Conservation (phyloP, 1,139 yeast species). For the Eremothecium cymbalariae region DNA sequence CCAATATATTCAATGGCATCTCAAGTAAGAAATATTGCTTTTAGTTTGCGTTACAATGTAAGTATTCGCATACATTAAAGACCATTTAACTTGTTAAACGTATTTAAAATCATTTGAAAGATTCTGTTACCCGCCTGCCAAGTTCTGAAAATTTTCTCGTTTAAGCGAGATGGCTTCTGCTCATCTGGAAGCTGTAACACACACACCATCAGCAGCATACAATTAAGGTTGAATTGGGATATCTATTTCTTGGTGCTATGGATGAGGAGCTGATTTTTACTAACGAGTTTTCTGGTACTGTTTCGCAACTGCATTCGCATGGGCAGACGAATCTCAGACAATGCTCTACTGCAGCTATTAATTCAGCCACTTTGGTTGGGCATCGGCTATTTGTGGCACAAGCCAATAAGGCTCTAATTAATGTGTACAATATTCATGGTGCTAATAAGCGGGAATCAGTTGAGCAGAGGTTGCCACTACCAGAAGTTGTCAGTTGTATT, state of each 20-base stretch:
- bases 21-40: too few species aligned
- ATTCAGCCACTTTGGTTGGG: slow-evolving; percentile 37
- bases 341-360: slow-evolving; percentile 33
- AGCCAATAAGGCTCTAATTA: slow-evolving; percentile 60
- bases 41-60: too few species aligned
- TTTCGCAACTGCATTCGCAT: slow-evolving; percentile 25
- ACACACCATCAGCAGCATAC: too few species aligned
- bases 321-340: slow-evolving; percentile 28
- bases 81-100: too few species aligned
- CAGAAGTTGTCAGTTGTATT: slow-evolving; percentile 65
- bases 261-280: slow-evolving; percentile 30
- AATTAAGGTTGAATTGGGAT: too few species aligned
- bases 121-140: too few species aligned
- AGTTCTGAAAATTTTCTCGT: too few species aligned
- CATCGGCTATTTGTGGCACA: slow-evolving; percentile 53
- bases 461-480: slow-evolving; percentile 77
- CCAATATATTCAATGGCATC: slow-evolving; percentile 81
- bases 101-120: too few species aligned
- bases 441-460: slow-evolving; percentile 55
- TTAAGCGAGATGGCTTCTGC: too few species aligned
- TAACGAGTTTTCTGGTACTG: slow-evolving; percentile 24
- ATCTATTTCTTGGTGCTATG: slow-evolving; percentile 20
- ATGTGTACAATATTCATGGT: slow-evolving; percentile 59
- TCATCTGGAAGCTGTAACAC: too few species aligned
- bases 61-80: too few species aligned